Percentiles rank a stretch among this genome's conserved stretches.
Conservation (phyloP, 768 basidiomycete genomes). For the Peribolospora baueri region DNA sequence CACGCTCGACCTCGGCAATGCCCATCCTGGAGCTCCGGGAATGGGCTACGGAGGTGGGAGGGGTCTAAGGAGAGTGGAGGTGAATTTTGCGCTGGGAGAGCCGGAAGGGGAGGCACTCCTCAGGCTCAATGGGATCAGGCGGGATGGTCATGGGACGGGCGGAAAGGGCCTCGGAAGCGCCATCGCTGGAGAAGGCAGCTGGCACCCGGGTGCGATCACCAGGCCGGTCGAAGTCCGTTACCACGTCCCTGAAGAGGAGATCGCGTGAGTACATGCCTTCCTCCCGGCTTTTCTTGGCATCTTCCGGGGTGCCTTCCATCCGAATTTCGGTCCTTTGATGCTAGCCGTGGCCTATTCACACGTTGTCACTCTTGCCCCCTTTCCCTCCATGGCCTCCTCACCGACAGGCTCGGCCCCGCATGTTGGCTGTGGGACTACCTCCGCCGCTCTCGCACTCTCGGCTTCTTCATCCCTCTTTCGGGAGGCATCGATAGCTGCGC, state of each 20-base stretch:
- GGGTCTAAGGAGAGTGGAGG: constrained; percentile 34
- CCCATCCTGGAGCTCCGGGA: too few species aligned
- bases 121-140: constrained; percentile 25
- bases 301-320: not conserved
- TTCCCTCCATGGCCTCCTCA: not conserved
- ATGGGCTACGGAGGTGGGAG: too few species aligned
- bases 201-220: constrained; percentile 12
- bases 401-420: constrained; percentile 62
- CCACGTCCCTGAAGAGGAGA: constrained; percentile 83
- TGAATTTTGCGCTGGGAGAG: constrained; percentile 50
- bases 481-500: constrained; percentile 97
- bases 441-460: constrained; percentile 70
- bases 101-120: constrained; percentile 36
- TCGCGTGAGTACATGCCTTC: constrained; percentile 42
- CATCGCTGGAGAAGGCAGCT: too few species aligned
- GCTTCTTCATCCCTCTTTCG: constrained; percentile 83
- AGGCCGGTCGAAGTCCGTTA: constrained; percentile 35
- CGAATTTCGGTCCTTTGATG: not conserved
- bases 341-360: not conserved
- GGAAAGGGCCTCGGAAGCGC: too few species aligned
- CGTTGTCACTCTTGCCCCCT: not conserved
- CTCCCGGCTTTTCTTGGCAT: not conserved
- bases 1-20: too few species aligned
- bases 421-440: constrained; percentile 99
- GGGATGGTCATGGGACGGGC: too few species aligned